Evolutionary conservation across 345 rosid species (phyloP), one percentile per base, ranked within the genome.

Genomic region (Eucalyptus cloeziana): DNA sequence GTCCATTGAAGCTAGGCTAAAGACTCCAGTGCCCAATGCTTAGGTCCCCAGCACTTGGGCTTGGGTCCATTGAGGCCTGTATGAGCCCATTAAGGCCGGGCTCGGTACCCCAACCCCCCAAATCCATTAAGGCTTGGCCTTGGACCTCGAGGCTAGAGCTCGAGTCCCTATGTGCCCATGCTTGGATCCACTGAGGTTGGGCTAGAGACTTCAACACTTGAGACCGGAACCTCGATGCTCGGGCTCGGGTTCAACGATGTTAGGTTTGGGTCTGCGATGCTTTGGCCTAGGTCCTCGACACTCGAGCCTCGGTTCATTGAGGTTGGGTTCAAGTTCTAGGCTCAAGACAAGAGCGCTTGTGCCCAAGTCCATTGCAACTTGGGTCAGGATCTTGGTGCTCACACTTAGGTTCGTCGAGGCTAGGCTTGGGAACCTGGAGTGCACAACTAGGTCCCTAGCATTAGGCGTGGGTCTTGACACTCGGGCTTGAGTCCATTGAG

Each of bases 191-290:
- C 0, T 1, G 30, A 24, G 30, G 62, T 25, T 56, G 30, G 62
- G 62, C 62, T 56, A 56, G 62, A 56, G 62, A 24, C 62, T 56
- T 56, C 13, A 1, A 56, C 62, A 56, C 62, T 56, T 22, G 12
- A 24, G 62, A 56, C 0, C 6, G 6, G 30, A 56, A 22, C 62
- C 62, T 56, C 4, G 30, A 56, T 56, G 62, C 13, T 0, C 0
- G 0, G 5, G 62, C 62, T 56, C 2, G 30, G 2, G 62, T 56
- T 56, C 30, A 56, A 0, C 0, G 12, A 22, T 1, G 30, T 56
- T 22, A 24, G 62, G 62, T 56, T 25, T 56, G 62, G 62, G 13
- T 56, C 3, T 10, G 1, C 0, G 6, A 24, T 56, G 62, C 62
- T 56, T 22, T 24, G 30, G 30, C 13, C 30, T 56, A 25, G 62